phyloP scores from a whole-genome alignment of 1,284 basidiomycete genomes.

The Apiotrichum akiyoshidainum region DNA sequence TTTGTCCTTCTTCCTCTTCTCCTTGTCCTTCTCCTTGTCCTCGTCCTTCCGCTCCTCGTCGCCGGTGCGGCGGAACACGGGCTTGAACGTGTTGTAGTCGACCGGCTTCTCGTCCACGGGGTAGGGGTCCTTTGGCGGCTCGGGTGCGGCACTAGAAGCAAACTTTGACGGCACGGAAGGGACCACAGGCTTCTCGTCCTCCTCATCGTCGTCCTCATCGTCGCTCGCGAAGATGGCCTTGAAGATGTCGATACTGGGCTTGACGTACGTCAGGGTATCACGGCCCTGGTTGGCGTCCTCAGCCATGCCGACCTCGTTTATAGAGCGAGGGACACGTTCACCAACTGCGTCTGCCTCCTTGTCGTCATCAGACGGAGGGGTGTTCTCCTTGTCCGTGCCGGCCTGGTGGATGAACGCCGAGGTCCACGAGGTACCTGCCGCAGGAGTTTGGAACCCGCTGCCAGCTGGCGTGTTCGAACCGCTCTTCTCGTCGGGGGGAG shows the following conservation, averaged over 20 bases:
- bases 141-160: slow-evolving; percentile 2
- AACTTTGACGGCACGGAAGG: slow-evolving; percentile 26
- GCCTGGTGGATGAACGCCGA: slow-evolving; percentile 40
- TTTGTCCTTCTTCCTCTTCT: slow-evolving; percentile 19
- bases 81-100: slow-evolving; percentile 49
- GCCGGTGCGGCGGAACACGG: slow-evolving; percentile 58
- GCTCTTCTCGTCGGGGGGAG: slow-evolving; percentile 25
- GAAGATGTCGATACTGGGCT: slow-evolving; percentile 87
- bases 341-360: slow-evolving; percentile 19
- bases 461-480: slow-evolving; percentile 3
- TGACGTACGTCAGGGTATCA: slow-evolving; percentile 80
- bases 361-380: neutral
- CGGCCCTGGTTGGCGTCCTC: slow-evolving; percentile 82
- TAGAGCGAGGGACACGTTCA: slow-evolving; percentile 32
- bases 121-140: slow-evolving; percentile 20
- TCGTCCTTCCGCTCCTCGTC: slow-evolving; percentile 34
- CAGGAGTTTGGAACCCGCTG: slow-evolving; percentile 6
- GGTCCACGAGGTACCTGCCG: slow-evolving; percentile 31
- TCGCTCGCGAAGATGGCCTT: slow-evolving; percentile 92
- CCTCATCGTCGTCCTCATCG: slow-evolving; percentile 72
- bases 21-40: slow-evolving; percentile 49
- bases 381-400: slow-evolving; percentile 17
- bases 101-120: slow-evolving; percentile 30
- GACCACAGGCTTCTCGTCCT: slow-evolving; percentile 48
- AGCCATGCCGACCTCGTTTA: slow-evolving; percentile 75